A percentile compares a stretch with the other conserved stretches of the same genome.
These are phyloP conservation scores for Oryza rufipogon DNA, from an alignment of 176 grass and related monocot species.

Conservation along the genomic window DNA sequence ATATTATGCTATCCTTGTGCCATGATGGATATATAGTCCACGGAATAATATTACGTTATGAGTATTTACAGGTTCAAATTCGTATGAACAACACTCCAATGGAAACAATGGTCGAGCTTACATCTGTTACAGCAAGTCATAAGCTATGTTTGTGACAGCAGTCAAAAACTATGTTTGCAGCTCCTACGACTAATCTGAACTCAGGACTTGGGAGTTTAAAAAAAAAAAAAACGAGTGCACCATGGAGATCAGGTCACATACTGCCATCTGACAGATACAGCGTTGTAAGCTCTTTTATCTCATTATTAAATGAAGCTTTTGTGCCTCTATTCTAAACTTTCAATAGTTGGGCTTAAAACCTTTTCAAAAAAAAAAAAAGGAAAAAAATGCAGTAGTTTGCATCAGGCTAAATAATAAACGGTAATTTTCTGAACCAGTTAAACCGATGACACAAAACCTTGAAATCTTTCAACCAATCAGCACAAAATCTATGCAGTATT, in stretches of 20 bases:
- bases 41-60: neutral
- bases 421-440: neutral
- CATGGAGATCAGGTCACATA: neutral
- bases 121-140: neutral
- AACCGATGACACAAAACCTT: neutral
- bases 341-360: neutral
- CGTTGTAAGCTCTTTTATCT: too few relatives aligned
- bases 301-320: neutral
- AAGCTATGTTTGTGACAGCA: neutral
- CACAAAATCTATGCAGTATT: neutral
- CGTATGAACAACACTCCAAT: neutral
- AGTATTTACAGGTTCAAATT: neutral
- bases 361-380: neutral
- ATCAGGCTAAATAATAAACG: neutral
- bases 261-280: too few relatives aligned
- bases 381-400: neutral
- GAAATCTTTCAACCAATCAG: neutral
- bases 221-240: constrained; percentile 1
- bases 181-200: neutral
- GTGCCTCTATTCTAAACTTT: neutral
- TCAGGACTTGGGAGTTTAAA: neutral
- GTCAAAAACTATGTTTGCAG: neutral
- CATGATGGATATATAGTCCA: neutral
- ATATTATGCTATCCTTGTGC: neutral
- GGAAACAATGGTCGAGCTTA: neutral